These are phyloP conservation scores for Trypanosoma avium DNA, from an alignment of 208 protist species.

Conservation along the genomic window DNA sequence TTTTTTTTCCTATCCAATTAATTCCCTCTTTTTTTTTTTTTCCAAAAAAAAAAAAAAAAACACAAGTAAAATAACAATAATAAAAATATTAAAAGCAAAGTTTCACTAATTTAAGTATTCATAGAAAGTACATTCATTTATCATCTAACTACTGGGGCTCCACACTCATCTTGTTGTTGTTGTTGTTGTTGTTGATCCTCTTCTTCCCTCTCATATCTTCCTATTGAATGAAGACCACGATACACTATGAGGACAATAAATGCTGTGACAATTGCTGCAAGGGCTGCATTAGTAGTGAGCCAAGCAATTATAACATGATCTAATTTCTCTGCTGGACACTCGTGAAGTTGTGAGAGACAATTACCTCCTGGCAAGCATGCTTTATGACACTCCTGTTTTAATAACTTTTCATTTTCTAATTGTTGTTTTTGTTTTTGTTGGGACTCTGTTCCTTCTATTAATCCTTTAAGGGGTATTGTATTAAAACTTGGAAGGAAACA, in stretches of 20 bases:
- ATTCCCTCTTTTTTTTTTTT: too few species aligned
- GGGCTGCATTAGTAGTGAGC: conserved; percentile 4
- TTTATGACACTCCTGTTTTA: background rate
- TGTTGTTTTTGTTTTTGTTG: background rate
- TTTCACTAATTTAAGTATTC: too few species aligned
- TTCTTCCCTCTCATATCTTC: background rate
- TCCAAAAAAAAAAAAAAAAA: too few species aligned
- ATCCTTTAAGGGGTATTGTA: background rate
- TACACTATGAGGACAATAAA: conserved; percentile 1
- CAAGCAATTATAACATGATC: conserved; percentile 18
- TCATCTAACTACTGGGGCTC: too few species aligned
- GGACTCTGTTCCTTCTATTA: background rate
- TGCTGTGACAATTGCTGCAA: conserved; percentile 8
- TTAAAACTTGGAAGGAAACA: conserved; percentile 36
- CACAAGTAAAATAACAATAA: too few species aligned
- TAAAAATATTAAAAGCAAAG: too few species aligned
- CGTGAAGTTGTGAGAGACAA: conserved; percentile 13
- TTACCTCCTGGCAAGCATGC: conserved; percentile 1
- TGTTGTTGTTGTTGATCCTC: background rate
- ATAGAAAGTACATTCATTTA: too few species aligned
- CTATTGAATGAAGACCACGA: background rate
- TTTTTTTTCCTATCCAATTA: too few species aligned
- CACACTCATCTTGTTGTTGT: background rate
- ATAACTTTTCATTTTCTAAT: background rate
- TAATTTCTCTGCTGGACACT: conserved; percentile 13